These are phyloP conservation scores for Rhodotorula glutinis DNA, from an alignment of 1,284 basidiomycete species.

Conservation along the genomic window DNA sequence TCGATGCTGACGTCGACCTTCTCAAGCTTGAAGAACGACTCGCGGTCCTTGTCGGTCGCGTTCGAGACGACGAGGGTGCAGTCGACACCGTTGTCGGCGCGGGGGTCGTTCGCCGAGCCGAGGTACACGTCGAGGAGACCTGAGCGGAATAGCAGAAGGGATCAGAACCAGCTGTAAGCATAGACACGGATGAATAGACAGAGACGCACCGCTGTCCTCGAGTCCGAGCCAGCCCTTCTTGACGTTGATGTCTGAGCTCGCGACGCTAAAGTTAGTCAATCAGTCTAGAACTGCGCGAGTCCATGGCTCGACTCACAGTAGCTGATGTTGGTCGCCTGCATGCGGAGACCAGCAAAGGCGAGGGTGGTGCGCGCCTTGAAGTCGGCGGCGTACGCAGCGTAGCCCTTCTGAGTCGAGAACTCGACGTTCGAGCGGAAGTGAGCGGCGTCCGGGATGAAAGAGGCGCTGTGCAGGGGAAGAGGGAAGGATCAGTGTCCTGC, in stretches of 20 bases:
- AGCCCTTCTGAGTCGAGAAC: slow-evolving; percentile 39
- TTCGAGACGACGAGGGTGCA: slow-evolving; percentile 47
- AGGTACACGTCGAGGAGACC: slow-evolving; percentile 53
- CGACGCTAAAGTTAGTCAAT: too few relatives aligned
- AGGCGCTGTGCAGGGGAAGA: slow-evolving; percentile 36
- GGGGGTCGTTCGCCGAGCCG: slow-evolving; percentile 49
- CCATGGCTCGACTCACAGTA: slow-evolving; percentile 49
- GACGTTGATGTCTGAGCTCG: slow-evolving; percentile 44
- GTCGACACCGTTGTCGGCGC: slow-evolving; percentile 46
- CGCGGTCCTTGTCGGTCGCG: slow-evolving; percentile 50
- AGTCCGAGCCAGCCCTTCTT: slow-evolving; percentile 17
- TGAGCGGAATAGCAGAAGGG: slow-evolving; percentile 36
- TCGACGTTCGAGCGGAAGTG: slow-evolving; percentile 52
- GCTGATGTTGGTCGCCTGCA: slow-evolving; percentile 51
- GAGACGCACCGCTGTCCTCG: slow-evolving; percentile 16
- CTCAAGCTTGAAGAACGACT: slow-evolving; percentile 54
- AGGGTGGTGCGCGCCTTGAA: slow-evolving; percentile 29
- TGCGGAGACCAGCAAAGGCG: slow-evolving; percentile 31
- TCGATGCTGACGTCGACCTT: slow-evolving; percentile 51
- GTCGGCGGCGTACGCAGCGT: slow-evolving; percentile 32
- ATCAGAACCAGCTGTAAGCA: neutral
- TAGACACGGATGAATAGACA: neutral
- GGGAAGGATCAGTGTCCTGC: neutral
- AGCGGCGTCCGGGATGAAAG: slow-evolving; percentile 53
- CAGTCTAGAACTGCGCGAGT: too few relatives aligned